These are phyloP conservation scores for Trichoderma gamsii DNA, from an alignment of 495 filamentous ascomycete genomes.

Conservation along the genomic window DNA sequence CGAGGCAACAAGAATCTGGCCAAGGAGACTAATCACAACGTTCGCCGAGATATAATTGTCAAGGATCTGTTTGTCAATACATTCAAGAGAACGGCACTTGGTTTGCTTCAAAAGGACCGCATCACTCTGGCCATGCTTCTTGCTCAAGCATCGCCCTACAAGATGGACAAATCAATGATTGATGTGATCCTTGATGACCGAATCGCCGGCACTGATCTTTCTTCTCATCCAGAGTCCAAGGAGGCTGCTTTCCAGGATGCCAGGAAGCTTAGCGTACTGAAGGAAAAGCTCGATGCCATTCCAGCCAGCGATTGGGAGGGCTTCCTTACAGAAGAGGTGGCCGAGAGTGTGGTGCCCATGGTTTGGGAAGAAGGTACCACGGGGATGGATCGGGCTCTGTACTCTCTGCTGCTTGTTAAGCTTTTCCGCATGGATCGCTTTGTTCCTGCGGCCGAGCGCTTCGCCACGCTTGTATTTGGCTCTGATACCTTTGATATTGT, in stretches of 20 bases:
- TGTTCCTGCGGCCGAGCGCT: constrained; percentile 83
- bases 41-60: constrained; percentile 79
- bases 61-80: constrained; percentile 83
- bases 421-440: constrained; percentile 93
- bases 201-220: constrained; percentile 71
- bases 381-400: constrained; percentile 68
- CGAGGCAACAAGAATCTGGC: constrained; percentile 70
- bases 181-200: constrained; percentile 78
- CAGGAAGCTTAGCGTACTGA: constrained; percentile 64
- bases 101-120: constrained; percentile 87
- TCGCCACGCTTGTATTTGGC: constrained; percentile 88
- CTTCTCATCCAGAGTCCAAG: constrained; percentile 53
- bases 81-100: constrained; percentile 88
- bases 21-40: constrained; percentile 65
- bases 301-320: constrained; percentile 63
- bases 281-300: constrained; percentile 59
- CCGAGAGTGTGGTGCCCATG: constrained; percentile 77
- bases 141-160: constrained; percentile 85
- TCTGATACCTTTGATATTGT: constrained; percentile 69
- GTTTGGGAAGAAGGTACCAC: constrained; percentile 63
- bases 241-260: constrained; percentile 65
- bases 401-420: constrained; percentile 82
- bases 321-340: constrained; percentile 79
- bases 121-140: constrained; percentile 94
- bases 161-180: constrained; percentile 84